Percentiles rank a stretch among this genome's conserved stretches.
These are phyloP conservation scores for Camellia granthamiana DNA, from an alignment of 148 eudicot genomes.

Conservation along the genomic window DNA sequence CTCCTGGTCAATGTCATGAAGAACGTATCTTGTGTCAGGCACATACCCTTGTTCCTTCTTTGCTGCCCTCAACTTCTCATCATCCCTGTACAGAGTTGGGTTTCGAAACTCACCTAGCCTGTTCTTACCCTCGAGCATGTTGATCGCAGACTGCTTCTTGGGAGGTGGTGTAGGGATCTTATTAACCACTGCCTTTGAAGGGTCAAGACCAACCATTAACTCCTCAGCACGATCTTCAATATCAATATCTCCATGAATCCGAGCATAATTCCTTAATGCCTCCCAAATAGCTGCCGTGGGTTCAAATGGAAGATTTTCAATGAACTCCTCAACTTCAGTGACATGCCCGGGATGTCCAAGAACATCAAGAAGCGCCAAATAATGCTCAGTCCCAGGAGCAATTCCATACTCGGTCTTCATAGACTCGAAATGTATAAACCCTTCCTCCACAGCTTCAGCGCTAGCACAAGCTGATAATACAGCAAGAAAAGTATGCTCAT, in stretches of 20 bases:
- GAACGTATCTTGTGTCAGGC: constrained; percentile 65
- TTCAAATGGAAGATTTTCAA: constrained; percentile 57
- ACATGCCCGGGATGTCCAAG: constrained; percentile 77
- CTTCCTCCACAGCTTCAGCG: constrained; percentile 87
- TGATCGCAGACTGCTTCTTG: constrained; percentile 58
- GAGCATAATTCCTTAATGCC: constrained; percentile 73
- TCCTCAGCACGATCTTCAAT: constrained; percentile 81
- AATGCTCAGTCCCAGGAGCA: constrained; percentile 64
- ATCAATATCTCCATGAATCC: constrained; percentile 83
- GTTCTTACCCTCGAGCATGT: constrained; percentile 80
- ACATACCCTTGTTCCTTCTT: constrained; percentile 76
- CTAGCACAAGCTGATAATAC: constrained; percentile 77
- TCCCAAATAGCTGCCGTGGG: constrained; percentile 72
- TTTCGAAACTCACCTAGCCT: constrained; percentile 67
- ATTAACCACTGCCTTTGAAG: constrained; percentile 53
- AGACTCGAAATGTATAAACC: constrained; percentile 58
- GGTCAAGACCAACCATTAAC: constrained; percentile 58
- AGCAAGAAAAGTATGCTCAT: constrained; percentile 56
- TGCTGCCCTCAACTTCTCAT: constrained; percentile 76
- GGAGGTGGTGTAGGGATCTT: constrained; percentile 83
- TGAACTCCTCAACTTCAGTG: constrained; percentile 65
- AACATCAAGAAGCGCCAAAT: constrained; percentile 64
- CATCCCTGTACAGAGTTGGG: constrained; percentile 76
- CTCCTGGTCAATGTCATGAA: constrained; percentile 87
- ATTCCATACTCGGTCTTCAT: constrained; percentile 74